A percentile compares a stretch with the other conserved stretches of the same genome.
Conservation (phyloP, 169 alveolate genomes). For the Cardiosporidium cionae region DNA sequence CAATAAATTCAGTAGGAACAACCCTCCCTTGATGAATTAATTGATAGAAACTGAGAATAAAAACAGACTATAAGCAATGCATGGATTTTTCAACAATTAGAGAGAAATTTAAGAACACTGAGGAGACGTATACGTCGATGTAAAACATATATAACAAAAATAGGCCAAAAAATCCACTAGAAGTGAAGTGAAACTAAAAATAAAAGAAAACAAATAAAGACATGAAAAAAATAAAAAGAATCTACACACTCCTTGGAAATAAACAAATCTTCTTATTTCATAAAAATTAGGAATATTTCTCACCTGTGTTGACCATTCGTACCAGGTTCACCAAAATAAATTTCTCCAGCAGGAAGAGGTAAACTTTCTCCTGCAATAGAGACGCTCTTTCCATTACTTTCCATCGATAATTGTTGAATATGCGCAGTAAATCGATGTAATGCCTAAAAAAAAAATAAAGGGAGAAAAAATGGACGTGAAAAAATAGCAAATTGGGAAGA, state of each 20-base stretch:
- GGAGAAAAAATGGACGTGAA: conserved; percentile 17
- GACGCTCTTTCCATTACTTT: conserved; percentile 82
- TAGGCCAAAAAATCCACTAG: too few species aligned
- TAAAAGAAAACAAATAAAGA: too few species aligned
- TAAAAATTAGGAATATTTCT: too few species aligned
- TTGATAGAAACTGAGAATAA: conserved; percentile 81
- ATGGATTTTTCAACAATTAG: too few species aligned
- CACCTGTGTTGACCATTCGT: conserved; percentile 92
- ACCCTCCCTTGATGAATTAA: conserved; percentile 92
- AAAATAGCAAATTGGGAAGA: background rate
- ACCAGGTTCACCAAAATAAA: conserved; percentile 99
- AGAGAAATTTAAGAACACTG: too few species aligned
- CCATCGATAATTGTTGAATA: conserved; percentile 96
- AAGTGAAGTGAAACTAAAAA: too few species aligned
- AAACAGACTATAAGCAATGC: too few species aligned
- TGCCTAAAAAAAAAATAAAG: conserved; percentile 22
- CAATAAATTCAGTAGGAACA: conserved; percentile 95
- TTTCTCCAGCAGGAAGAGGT: conserved; percentile 78
- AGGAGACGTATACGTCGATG: too few species aligned
- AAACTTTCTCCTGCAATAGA: conserved; percentile 66
- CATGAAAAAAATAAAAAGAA: too few species aligned
- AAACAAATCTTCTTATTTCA: too few species aligned
- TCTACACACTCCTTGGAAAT: too few species aligned
- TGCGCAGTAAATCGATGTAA: conserved; percentile 82
- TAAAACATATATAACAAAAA: too few species aligned